Percentiles rank a stretch among this genome's conserved stretches.
Conservation (phyloP, 495 filamentous ascomycete genomes). For the Aspergillus cavernicola region DNA sequence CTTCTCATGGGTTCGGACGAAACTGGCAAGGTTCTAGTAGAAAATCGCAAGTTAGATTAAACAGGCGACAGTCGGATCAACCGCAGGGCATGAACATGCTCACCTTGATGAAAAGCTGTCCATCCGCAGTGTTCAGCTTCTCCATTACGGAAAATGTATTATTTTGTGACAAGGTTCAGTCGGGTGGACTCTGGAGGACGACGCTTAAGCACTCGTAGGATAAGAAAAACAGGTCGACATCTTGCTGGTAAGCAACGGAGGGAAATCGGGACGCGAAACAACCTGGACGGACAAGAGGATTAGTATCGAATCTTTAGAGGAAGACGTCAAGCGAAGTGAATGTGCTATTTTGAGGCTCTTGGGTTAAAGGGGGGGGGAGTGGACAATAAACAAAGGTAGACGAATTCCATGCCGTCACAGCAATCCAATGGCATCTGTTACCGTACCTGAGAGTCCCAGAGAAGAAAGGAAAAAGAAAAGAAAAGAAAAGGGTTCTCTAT, state of each 20-base stretch:
- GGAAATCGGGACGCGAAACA: conserved; percentile 11
- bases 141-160: conserved; percentile 39
- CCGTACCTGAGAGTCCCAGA: conserved; percentile 6
- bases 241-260: conserved; percentile 32
- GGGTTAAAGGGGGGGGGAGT: not conserved
- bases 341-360: not conserved
- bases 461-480: not conserved
- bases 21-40: conserved; percentile 81
- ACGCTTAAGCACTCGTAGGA: conserved; percentile 33
- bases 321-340: not conserved
- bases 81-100: conserved; percentile 15
- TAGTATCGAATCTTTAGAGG: conserved; percentile 7
- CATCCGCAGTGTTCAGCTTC: conserved; percentile 70
- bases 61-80: not conserved
- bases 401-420: conserved; percentile 9
- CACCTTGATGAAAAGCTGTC: conserved; percentile 85
- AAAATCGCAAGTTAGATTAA: conserved; percentile 1
- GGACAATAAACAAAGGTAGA: conserved; percentile 16
- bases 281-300: conserved; percentile 6
- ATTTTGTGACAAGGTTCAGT: conserved; percentile 24
- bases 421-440: conserved; percentile 10
- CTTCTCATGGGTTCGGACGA: conserved; percentile 96
- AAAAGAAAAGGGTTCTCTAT: conserved; percentile 3
- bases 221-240: conserved; percentile 34
- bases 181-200: conserved; percentile 36